These are phyloP conservation scores for Pseudopyricularia cyperi DNA, from an alignment of 2,329 filamentous ascomycete species.

Conservation along the genomic window DNA sequence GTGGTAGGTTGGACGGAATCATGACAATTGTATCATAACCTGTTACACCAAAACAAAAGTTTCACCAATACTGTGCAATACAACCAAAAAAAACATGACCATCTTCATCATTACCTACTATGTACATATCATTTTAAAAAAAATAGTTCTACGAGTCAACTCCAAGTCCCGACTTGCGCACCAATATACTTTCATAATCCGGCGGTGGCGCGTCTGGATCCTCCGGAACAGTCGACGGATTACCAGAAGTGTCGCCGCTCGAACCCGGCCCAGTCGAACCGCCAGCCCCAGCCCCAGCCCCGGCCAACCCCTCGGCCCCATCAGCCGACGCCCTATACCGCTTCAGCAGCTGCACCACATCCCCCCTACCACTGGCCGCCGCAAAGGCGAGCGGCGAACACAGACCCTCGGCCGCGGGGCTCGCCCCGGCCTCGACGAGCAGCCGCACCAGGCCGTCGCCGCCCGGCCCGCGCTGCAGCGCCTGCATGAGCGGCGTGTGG, in stretches of 20 bases:
- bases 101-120: no score
- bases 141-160: no score
- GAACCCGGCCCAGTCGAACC: background rate
- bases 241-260: background rate
- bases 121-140: no score
- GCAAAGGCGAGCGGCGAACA: slow-evolving; percentile 5
- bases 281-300: background rate
- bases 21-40: no score
- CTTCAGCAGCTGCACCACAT: slow-evolving; percentile 15
- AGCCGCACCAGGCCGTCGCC: background rate
- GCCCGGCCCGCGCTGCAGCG: background rate
- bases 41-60: background rate
- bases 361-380: slow-evolving; percentile 10
- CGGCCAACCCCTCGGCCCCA: background rate
- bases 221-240: background rate
- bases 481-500: slow-evolving; percentile 6
- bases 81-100: no score
- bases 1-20: no score
- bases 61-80: background rate
- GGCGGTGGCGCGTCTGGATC: background rate
- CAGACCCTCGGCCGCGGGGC: background rate
- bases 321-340: background rate
- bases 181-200: slow-evolving; percentile 1
- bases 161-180: background rate
- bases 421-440: slow-evolving; percentile 5